These are phyloP conservation scores for Phyllosticta citriasiana DNA, from an alignment of 2,329 filamentous ascomycete genomes.

Conservation along the genomic window DNA sequence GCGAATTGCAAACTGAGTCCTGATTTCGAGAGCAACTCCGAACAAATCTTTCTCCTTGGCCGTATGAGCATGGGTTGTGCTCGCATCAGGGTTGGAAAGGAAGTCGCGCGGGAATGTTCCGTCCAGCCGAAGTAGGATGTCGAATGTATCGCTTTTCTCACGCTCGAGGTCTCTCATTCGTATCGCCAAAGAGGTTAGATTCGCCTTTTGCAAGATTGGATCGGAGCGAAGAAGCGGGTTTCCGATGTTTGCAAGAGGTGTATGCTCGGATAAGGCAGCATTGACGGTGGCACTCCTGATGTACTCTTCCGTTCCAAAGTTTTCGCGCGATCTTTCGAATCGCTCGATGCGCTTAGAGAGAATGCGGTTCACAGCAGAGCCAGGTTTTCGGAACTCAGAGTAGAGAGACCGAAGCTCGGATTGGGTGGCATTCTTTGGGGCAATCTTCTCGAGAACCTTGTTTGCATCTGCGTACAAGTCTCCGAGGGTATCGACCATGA, in stretches of 20 bases:
- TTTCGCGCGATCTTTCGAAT: constrained; percentile 25
- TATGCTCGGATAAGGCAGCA: neutral
- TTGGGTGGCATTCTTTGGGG: constrained; percentile 12
- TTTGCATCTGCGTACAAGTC: constrained; percentile 23
- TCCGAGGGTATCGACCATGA: constrained; percentile 32
- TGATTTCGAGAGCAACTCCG: constrained; percentile 41
- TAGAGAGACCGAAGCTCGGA: neutral
- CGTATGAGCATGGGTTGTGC: neutral
- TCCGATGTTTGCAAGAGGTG: neutral
- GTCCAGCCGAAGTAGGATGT: constrained; percentile 24
- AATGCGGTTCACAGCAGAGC: constrained; percentile 17
- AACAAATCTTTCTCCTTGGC: constrained; percentile 27
- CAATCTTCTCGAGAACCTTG: constrained; percentile 23
- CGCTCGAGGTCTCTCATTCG: constrained; percentile 24
- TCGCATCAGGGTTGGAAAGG: constrained; percentile 17
- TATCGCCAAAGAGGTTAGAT: constrained; percentile 33
- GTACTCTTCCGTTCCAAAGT: constrained; percentile 30
- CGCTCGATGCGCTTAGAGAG: constrained; percentile 18
- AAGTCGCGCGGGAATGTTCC: constrained; percentile 26
- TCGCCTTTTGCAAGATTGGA: constrained; percentile 34
- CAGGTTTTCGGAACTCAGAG: constrained; percentile 18
- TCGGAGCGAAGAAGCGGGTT: constrained; percentile 24
- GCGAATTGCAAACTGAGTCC: constrained; percentile 45
- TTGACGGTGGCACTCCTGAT: constrained; percentile 21
- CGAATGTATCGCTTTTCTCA: constrained; percentile 20